Base-by-base conservation (phyloP, 2,329 filamentous ascomycete species). In the Pestalotiopsis sp. region DNA sequence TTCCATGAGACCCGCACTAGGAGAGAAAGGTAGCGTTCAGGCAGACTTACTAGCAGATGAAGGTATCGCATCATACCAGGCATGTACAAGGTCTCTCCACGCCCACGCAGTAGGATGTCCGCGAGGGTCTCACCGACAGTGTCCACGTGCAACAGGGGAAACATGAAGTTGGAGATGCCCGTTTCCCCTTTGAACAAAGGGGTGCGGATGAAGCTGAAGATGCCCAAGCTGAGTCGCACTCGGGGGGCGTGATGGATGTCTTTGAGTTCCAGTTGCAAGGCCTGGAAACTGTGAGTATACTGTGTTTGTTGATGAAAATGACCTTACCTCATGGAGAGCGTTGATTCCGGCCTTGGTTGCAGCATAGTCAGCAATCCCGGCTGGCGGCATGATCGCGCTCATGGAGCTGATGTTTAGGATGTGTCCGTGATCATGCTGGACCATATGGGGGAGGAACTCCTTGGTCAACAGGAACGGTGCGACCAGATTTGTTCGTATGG, bases 131-230 rank as follows among this genome's bases (percentile, higher is more conserved):
- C 57, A 27, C 57, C 57, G 13, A 59, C 57, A 36, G 57, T 27
- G 13, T 59, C 57, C 57, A 59, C 57, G 25, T 59, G 57, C 23
- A 59, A n/a, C 23, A 59, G 3, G 11, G 57, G 57, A 13, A 14
- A 59, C 23, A 59, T 27, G 27, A 59, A 59, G 57, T 59, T 59
- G 23, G 57, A 59, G 23, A 59, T 12, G 9, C 27, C 27, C 6
- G 57, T 59, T 36, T 59, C 57, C 12, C 57, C 57, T 17, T 59
- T 59, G 57, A 59, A 59, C 23, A 59, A 27, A 11, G 57, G 57
- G 5, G 57, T 59, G 13, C 57, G 57, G 23, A 59, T 59, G 57
- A 59, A 59, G 57, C 57, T 59, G 57, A 59, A 59, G 23, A 59
- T 59, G 3, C 57, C 57, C 12, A 59, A 9, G 23, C 23, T 59